Base-by-base conservation (phyloP, 1,284 basidiomycete genomes). In the Sutorius eximius region DNA sequence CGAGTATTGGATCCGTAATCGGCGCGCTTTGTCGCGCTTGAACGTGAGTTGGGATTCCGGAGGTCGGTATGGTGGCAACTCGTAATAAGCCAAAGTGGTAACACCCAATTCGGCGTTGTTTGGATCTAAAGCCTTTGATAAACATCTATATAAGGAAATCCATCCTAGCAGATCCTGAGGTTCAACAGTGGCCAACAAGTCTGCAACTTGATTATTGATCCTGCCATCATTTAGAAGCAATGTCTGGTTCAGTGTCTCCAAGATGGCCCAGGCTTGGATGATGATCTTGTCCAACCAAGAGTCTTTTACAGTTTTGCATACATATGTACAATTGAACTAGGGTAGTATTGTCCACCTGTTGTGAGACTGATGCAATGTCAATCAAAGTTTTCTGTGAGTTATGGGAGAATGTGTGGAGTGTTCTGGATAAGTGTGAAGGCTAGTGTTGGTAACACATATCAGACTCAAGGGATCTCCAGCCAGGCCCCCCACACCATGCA, bases 101-200 rank as follows among this genome's bases (percentile, higher is more conserved):
- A 38, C 22, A 20, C 34, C 42, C 51, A 55, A 55, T 48, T 22
- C 2, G 52, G 44, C 44, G 59, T 57, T 65, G 61, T 65, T 65
- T 65, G 64, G 62, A 68, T 65, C 64, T 53, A 63, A 66, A 42
- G 61, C 58, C 20, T 50, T 65, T 67, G 56, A 32, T 29, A 64
- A 67, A 67, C 34, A 63, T 38, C 49, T 7, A 51, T 52, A 64
- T 46, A 48, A 55, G 50, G 62, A 30, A 59, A 27, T 24, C 13
- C 7, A 24, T 24, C 2, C 22, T 24, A 27, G n/a, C 24, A 27
- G n/a, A n/a, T n/a, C 5, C 27, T 1, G 37, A 0, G 58, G 52
- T 49, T 59, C 58, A 12, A 41, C 7, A 18, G 42, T 32, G 12
- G 7, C 3, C 2, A 50, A 36, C 53, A 58, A 60, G 27, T 57